phyloP scores from a whole-genome alignment of 2,329 filamentous ascomycete species.

The Reticulascus tulasneorum region DNA sequence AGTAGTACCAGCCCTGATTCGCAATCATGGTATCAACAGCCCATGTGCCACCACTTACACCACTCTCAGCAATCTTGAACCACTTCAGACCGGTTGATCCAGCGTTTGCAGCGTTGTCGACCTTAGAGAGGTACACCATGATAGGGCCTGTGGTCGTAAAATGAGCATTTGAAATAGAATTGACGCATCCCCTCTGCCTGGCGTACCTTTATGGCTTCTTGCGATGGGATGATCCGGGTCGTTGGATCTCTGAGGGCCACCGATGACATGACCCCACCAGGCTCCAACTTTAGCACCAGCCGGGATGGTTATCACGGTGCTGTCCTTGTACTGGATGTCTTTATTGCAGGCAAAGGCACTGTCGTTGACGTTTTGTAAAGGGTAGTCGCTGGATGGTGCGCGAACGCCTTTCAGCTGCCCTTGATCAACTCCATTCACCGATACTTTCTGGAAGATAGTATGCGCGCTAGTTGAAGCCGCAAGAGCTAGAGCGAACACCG shows the following conservation, averaged over 20 bases:
- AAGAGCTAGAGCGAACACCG: slow-evolving; percentile 7
- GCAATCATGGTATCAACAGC: slow-evolving; percentile 23
- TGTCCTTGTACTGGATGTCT: slow-evolving; percentile 29
- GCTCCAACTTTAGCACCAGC: slow-evolving; percentile 45
- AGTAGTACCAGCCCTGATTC: slow-evolving; percentile 26
- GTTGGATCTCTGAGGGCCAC: slow-evolving; percentile 37
- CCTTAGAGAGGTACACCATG: slow-evolving; percentile 44
- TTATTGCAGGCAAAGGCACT: slow-evolving; percentile 43
- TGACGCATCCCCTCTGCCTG: rapidly evolving
- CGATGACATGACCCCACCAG: slow-evolving; percentile 47
- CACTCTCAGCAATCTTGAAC: slow-evolving; percentile 50
- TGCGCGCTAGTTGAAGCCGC: slow-evolving; percentile 31
- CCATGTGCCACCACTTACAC: slow-evolving; percentile 23
- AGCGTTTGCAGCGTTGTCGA: slow-evolving; percentile 39
- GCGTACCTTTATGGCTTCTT: slow-evolving; percentile 39
- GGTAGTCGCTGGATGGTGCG: slow-evolving; percentile 45
- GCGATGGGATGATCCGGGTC: slow-evolving; percentile 46
- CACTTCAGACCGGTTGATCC: slow-evolving; percentile 33
- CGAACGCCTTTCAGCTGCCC: slow-evolving; percentile 46
- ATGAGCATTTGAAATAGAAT: not conserved
- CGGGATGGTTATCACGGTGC: slow-evolving; percentile 38
- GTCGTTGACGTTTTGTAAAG: slow-evolving; percentile 44
- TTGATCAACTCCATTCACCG: slow-evolving; percentile 44
- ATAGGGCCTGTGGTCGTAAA: slow-evolving; percentile 34
- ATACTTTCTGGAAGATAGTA: slow-evolving; percentile 39